A percentile compares a stretch with the other conserved stretches of the same genome.
phyloP scores from a whole-genome alignment of 2,329 filamentous ascomycete genomes.

The Venturia pyrina region DNA sequence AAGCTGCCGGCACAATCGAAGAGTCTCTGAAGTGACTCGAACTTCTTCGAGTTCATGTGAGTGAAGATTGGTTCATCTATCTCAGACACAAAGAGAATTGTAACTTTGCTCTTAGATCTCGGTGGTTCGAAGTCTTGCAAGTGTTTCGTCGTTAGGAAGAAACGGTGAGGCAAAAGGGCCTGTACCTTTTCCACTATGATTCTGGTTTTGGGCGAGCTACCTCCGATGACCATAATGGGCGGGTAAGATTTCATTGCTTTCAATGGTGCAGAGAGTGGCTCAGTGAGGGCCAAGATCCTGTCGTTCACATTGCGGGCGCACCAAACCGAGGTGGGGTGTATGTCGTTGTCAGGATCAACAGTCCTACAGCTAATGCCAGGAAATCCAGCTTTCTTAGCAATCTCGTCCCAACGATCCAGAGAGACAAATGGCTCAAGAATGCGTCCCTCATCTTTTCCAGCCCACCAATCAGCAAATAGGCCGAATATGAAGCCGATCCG shows the following conservation, averaged over 20 bases:
- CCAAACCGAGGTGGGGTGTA: slow-evolving; percentile 4
- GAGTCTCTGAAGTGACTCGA: neutral
- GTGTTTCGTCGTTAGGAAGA: neutral
- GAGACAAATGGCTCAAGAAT: neutral
- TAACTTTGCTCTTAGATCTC: neutral
- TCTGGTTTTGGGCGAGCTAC: neutral
- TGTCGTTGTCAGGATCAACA: slow-evolving; percentile 1
- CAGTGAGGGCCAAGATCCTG: neutral
- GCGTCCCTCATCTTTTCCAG: slow-evolving; percentile 5
- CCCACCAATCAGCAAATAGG: slow-evolving; percentile 20
- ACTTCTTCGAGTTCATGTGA: neutral
- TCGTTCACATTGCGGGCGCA: neutral
- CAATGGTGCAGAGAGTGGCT: neutral
- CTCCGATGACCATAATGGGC: neutral
- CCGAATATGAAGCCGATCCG: slow-evolving; percentile 17
- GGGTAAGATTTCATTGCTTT: slow-evolving; percentile 3
- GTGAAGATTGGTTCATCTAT: neutral
- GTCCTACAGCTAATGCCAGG: neutral
- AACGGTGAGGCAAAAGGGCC: neutral
- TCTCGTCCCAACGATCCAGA: neutral
- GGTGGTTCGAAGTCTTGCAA: neutral
- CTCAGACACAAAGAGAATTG: slow-evolving; percentile 1
- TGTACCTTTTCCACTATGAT: neutral
- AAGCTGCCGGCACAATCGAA: slow-evolving; percentile 1
- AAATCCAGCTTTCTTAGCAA: neutral